These are phyloP conservation scores for Gremmenia infestans DNA, from an alignment of 2,329 filamentous ascomycete species.

Conservation along the genomic window DNA sequence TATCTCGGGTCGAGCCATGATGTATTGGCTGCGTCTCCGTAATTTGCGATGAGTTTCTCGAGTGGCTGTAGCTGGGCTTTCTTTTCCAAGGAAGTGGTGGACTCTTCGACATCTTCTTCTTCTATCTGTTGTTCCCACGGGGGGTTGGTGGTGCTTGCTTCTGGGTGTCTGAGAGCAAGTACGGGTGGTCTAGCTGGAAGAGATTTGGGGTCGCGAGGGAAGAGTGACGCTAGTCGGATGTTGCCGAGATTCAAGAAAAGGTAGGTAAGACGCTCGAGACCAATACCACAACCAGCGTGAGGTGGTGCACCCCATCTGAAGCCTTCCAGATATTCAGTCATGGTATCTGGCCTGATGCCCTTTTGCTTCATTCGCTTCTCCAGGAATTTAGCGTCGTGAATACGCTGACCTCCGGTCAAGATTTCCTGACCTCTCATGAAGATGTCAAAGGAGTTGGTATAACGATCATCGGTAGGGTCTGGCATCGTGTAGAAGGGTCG, in stretches of 20 bases:
- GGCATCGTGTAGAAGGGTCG: conserved; percentile 91
- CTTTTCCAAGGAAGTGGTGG: neutral
- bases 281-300: conserved; percentile 85
- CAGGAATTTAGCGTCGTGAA: conserved; percentile 73
- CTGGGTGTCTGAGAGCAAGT: conserved; percentile 72
- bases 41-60: conserved; percentile 89
- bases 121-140: conserved; percentile 48
- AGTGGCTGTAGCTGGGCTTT: conserved; percentile 58
- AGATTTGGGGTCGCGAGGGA: conserved; percentile 84
- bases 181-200: conserved; percentile 63
- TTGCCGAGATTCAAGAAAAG: conserved; percentile 82
- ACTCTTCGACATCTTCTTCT: conserved; percentile 29
- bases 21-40: conserved; percentile 89
- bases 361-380: conserved; percentile 69
- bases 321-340: conserved; percentile 85
- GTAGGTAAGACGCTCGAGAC: conserved; percentile 83
- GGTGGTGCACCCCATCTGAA: conserved; percentile 87
- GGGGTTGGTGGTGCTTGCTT: conserved; percentile 75
- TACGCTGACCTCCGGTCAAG: conserved; percentile 86
- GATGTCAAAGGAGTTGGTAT: conserved; percentile 92
- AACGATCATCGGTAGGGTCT: conserved; percentile 63
- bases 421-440: conserved; percentile 93
- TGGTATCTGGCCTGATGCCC: conserved; percentile 72
- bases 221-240: conserved; percentile 81
- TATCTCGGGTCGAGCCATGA: conserved; percentile 90